Conservation (phyloP, 163 green algal genomes). For the Scenedesmus sp. region DNA sequence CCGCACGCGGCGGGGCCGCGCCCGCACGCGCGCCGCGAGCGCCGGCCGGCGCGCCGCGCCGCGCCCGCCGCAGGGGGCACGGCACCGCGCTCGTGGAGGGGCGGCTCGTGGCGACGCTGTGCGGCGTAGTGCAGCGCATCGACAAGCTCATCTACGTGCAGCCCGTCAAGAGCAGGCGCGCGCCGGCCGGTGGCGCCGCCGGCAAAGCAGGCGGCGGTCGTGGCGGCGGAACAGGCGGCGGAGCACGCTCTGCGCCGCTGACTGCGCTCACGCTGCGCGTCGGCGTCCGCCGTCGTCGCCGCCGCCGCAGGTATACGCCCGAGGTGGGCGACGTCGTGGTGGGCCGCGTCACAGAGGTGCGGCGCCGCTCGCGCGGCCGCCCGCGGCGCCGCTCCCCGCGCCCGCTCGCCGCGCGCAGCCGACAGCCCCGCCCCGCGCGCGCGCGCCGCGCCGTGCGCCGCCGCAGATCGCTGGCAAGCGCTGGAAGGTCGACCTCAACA, state of each 20-base stretch:
- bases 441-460: too few species aligned
- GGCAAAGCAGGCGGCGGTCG: background rate
- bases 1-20: background rate
- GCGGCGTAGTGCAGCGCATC: conserved; percentile 82
- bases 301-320: conserved; percentile 82
- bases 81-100: conserved; percentile 78
- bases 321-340: conserved; percentile 93
- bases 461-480: conserved; percentile 80
- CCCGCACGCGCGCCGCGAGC: too few species aligned
- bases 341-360: conserved; percentile 78
- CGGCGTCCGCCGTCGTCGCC: too few species aligned
- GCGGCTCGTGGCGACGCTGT: conserved; percentile 78
- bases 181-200: background rate
- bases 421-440: too few species aligned
- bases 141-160: conserved; percentile 90
- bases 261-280: too few species aligned
- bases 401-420: background rate
- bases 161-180: conserved; percentile 68
- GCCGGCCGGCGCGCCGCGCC: too few species aligned
- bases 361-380: background rate
- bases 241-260: too few species aligned
- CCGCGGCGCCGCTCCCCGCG: background rate
- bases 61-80: conserved; percentile 73
- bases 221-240: too few species aligned
- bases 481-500: conserved; percentile 86